Evolutionary conservation across 2,329 filamentous ascomycete species (phyloP), one percentile per base, ranked within the genome.

Genomic region (Botrytis fabae): DNA sequence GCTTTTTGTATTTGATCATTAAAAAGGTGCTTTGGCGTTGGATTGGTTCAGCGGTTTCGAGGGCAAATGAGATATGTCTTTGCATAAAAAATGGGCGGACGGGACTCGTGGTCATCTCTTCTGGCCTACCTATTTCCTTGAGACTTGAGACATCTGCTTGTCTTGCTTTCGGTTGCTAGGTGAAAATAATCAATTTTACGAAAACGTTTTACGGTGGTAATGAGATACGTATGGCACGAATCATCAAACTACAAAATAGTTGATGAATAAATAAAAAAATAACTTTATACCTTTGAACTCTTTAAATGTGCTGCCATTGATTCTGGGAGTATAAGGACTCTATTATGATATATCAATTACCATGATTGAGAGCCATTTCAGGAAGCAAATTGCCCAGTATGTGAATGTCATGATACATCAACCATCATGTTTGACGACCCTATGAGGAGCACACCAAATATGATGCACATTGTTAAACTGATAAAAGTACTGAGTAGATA

Each of bases 11-110:
- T 57, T 71, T 65, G 72, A 72, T 71, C 60, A 66, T 71, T 71
- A 63, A 63, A 68, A 63, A n/a, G 73, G 71, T 64, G 64, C 71
- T 70, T 70, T 70, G 73, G 73, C 73, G 73, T 74, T 74, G 62
- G 61, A 68, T 73, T 42, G 73, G 70, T 61, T 65, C 59, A 73
- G 66, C 59, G 60, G 44, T 42, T 70, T 73, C 40, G 48, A 73
- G 65, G 64, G 66, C 62, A 72, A 73, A 66, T 60, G 69, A 48
- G 35, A 69, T 57, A 72, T 62, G 57, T 64, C 73, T 72, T 74
- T 72, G 69, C 73, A 69, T 72, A 74, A 72, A 72, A 74, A 74
- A 68, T 51, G 69, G 70, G 42, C 44, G 70, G 63, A 59, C 35
- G 70, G 70, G 51, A 46, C 28, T 72, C 10, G 62, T 72, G 62